phyloP scores from a whole-genome alignment of 352 stramenopile genomes.

The Phytophthora pini region DNA sequence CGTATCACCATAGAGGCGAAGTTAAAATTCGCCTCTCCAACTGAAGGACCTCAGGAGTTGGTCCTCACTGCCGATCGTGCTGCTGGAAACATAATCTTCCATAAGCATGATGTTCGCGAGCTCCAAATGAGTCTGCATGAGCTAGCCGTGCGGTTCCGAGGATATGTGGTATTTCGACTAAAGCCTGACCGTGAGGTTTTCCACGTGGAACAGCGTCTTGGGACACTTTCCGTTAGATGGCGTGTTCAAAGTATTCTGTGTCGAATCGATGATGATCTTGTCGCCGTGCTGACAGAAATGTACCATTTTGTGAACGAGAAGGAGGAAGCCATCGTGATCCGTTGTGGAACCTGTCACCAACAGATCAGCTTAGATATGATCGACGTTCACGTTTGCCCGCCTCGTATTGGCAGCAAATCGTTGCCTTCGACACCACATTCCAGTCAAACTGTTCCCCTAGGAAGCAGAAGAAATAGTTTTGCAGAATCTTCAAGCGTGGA shows the following conservation, averaged over 20 bases:
- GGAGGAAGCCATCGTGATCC: constrained; percentile 55
- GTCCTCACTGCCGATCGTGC: constrained; percentile 44
- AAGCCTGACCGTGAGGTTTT: constrained; percentile 68
- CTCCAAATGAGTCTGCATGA: constrained; percentile 65
- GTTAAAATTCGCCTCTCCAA: constrained; percentile 48
- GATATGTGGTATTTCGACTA: constrained; percentile 52
- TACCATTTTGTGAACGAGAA: constrained; percentile 63
- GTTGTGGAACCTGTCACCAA: constrained; percentile 64
- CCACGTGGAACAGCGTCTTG: constrained; percentile 45
- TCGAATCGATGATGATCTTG: constrained; percentile 56
- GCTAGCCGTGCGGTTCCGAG: constrained; percentile 49
- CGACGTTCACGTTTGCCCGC: constrained; percentile 55
- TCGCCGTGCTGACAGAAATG: constrained; percentile 54
- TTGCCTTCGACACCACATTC: constrained; percentile 24
- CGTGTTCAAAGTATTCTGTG: constrained; percentile 53
- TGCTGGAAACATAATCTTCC: constrained; percentile 58
- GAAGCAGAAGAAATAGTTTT: constrained; percentile 30
- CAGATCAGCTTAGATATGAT: constrained; percentile 68
- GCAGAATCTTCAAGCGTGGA: constrained; percentile 22
- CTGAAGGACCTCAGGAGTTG: constrained; percentile 46
- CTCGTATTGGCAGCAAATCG: constrained; percentile 18
- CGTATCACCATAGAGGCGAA: constrained; percentile 51
- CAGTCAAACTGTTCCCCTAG: background rate
- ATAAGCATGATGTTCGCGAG: constrained; percentile 45
- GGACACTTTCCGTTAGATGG: constrained; percentile 58